Evolutionary conservation across 805 yeast species (phyloP).

Genomic region (Saccharomycopsis babjevae): DNA sequence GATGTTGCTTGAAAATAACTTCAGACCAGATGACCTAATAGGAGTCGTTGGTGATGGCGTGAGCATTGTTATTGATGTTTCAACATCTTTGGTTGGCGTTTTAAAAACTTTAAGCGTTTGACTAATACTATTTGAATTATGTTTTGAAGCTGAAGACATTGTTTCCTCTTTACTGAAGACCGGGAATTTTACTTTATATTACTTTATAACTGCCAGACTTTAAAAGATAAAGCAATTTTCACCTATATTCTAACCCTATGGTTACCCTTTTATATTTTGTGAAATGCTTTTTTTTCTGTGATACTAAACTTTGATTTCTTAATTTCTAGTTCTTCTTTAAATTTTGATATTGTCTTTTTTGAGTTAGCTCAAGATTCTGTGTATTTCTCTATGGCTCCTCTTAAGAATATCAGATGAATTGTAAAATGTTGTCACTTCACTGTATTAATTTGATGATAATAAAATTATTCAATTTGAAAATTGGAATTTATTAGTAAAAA

Average conservation of each 20-base stretch:
- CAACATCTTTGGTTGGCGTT: background rate
- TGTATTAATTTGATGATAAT: background rate
- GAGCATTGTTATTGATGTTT: conserved; percentile 4
- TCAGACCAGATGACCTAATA: background rate
- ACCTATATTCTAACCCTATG: too few relatives aligned
- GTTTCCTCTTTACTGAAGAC: background rate
- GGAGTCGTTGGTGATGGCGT: conserved; percentile 16
- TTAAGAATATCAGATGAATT: background rate
- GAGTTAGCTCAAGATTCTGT: background rate
- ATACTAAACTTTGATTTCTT: too few relatives aligned
- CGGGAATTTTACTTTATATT: too few relatives aligned
- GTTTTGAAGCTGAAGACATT: background rate
- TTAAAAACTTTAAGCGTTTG: background rate
- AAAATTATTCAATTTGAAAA: background rate
- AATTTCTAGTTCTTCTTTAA: background rate
- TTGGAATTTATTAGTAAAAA: background rate
- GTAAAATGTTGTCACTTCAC: too few relatives aligned
- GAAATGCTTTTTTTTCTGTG: too few relatives aligned
- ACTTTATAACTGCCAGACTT: too few relatives aligned
- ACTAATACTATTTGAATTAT: background rate
- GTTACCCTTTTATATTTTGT: too few relatives aligned
- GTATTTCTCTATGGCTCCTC: background rate
- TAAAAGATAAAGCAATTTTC: too few relatives aligned
- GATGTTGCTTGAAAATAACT: background rate
- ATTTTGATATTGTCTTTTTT: background rate